Evolutionary conservation across 2,329 filamentous ascomycete species (phyloP), one percentile per base, ranked within the genome.

Genomic region (Fusarium luffae): DNA sequence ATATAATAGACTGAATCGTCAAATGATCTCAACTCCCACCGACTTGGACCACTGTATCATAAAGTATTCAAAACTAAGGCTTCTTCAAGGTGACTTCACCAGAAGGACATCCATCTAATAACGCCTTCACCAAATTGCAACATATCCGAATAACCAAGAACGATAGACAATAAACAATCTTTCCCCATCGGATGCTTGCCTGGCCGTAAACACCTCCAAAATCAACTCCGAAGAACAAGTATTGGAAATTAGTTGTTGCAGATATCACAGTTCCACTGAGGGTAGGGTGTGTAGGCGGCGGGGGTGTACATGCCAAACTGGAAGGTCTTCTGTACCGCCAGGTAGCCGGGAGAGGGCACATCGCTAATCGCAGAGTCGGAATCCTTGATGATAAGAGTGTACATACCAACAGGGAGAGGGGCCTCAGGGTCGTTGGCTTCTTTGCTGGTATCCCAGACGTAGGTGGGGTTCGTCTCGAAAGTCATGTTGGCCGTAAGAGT

Each of bases 401-500:
- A 91, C 74, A 85, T 78, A 57, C 85, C 82, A 2, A 83, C 85
- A 41, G 85, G 77, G 43, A 90, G 80, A 34, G 85, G 86, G 49
- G 79, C 77, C 14, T 80, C 76, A 3, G 82, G 78, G 32, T 82
- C 76, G 48, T 82, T 81, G n/a, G 80, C 79, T 68, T 88, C 80
- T 72, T 84, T 78, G 25, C 77, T 80, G 5, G 88, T 88, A 74
- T 90, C 86, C 89, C 89, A 91, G 10, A 84, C 84, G 72, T 84
- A 88, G 23, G 82, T 79, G 42, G 80, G 86, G 7, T 81, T 81
- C 19, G 83, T 83, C 63, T 81, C 77, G 60, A 86, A 89, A 1
- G 86, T 86, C 85, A 89, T 89, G 80, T 91, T 91, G 75, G 83
- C 80, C 5, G 88, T 88, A 46, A 91, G 81, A 18, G 88, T 90